Evolutionary conservation across 805 yeast genomes (phyloP), one percentile per base, ranked within the genome.

Genomic region (Wickerhamiella azymoides): DNA sequence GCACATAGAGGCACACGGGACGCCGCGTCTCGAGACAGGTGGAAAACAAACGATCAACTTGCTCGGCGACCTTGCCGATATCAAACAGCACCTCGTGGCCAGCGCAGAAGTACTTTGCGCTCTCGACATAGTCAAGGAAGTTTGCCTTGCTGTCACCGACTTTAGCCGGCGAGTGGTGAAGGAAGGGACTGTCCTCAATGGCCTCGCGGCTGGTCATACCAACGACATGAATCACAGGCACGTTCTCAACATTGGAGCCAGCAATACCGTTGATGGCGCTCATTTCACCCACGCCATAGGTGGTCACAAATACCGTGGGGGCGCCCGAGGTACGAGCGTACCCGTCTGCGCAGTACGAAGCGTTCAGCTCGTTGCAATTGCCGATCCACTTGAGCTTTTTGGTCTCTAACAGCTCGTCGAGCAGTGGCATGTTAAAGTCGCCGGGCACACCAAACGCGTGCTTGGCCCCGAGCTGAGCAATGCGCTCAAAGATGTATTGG

Each of bases 301-400:
- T 85, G 44, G 88, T 77, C 46, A 75, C 62, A 36, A 76, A 61
- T 17, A 77, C 85, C 45, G 85, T 84, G 6, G 82, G 72, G n/a
- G 74, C 71, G 41, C 70, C 67, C 25, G 78, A 69, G 37, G 68
- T 67, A 50, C 89, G 72, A 16, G 92, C 76, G 57, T 84, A 88
- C 5, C 96, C 96, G 61, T 88, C 96, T 7, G 89, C 88, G 5
- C 92, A 78, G 59, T 88, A 86, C 8, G 93, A 92, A 3, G 92
- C 80, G 58, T 86, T 88, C 52, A 86, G 70, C 65, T 86, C 96
- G 58, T 86, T 86, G 66, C 94, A 84, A 49, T 77, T 76, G 19
- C 94, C 94, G 40, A 83, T 69, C 84, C 93, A 85, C 45, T 74
- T 64, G 53, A 80, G 59, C 9, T 66, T 67, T 18, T 40, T 40